Conservation (phyloP, 2,329 filamentous ascomycete genomes). For the Fusarium penzigii region DNA sequence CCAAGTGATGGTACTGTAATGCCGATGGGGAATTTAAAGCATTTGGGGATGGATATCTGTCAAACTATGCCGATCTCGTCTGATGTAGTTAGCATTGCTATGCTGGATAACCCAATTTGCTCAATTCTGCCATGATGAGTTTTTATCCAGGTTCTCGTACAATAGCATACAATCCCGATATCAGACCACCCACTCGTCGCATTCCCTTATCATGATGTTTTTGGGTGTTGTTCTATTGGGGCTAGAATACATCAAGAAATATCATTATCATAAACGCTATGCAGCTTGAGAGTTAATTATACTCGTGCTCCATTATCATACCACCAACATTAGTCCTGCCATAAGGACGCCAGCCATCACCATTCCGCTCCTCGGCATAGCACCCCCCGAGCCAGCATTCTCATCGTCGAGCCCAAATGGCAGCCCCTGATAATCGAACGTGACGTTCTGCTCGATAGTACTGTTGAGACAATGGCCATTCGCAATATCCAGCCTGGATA, state of each 20-base stretch:
- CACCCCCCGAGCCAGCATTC: constrained; percentile 31
- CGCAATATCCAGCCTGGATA: constrained; percentile 64
- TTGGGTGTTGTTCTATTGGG: too few relatives aligned
- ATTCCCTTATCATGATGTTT: too few relatives aligned
- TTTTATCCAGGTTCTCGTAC: too few relatives aligned
- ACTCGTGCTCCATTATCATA: constrained; percentile 11
- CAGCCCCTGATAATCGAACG: constrained; percentile 65
- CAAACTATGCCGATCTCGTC: too few relatives aligned
- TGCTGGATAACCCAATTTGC: too few relatives aligned
- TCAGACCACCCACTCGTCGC: too few relatives aligned
- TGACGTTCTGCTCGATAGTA: constrained; percentile 68
- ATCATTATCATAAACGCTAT: constrained; percentile 7
- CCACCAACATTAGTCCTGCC: constrained; percentile 22
- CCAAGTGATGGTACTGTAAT: too few relatives aligned
- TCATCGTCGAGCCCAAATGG: constrained; percentile 44
- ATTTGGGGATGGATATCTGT: too few relatives aligned
- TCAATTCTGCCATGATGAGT: too few relatives aligned
- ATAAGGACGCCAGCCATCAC: constrained; percentile 20
- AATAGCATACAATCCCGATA: too few relatives aligned
- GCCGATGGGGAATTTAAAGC: too few relatives aligned
- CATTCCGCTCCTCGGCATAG: constrained; percentile 21
- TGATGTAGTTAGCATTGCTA: too few relatives aligned
- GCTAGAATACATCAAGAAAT: neutral
- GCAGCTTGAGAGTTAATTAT: neutral
- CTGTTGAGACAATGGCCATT: constrained; percentile 69